These are phyloP conservation scores for Pythium aristosporum DNA, from an alignment of 352 stramenopile species.

Conservation along the genomic window DNA sequence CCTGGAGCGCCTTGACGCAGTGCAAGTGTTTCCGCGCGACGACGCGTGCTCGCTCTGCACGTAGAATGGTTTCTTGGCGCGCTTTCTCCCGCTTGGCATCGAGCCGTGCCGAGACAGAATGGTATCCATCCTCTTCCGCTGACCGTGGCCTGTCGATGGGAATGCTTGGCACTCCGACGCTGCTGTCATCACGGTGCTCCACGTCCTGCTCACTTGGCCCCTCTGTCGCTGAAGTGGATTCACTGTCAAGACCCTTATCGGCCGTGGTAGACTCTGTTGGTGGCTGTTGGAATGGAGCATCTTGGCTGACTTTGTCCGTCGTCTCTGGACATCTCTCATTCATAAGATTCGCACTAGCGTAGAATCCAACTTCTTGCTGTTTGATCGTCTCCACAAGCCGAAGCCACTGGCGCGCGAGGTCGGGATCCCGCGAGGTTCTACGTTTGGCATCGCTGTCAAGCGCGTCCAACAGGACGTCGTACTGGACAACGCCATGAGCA, in stretches of 20 bases:
- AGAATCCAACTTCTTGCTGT: constrained; percentile 16
- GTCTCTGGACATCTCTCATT: background rate
- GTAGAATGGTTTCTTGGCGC: constrained; percentile 37
- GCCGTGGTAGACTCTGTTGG: background rate
- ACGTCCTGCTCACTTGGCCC: background rate
- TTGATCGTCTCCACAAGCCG: constrained; percentile 19
- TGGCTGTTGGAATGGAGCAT: background rate
- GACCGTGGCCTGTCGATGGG: background rate
- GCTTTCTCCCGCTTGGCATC: constrained; percentile 26
- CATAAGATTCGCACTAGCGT: background rate
- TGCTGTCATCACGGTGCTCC: background rate
- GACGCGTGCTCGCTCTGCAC: constrained; percentile 43
- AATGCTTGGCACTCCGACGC: background rate
- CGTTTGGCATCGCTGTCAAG: background rate
- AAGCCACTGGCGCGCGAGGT: constrained; percentile 5
- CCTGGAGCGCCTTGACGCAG: constrained; percentile 44
- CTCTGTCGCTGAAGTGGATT: background rate
- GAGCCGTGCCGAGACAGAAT: constrained; percentile 9
- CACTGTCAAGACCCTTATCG: background rate
- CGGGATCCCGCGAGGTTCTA: background rate
- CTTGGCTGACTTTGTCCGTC: background rate
- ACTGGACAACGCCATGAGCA: constrained; percentile 13
- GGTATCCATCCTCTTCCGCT: constrained; percentile 16
- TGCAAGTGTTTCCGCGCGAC: constrained; percentile 49
- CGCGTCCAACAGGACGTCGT: constrained; percentile 10